These are phyloP conservation scores for Pisolithus thermaeus DNA, from an alignment of 1,284 basidiomycete species.

Conservation along the genomic window DNA sequence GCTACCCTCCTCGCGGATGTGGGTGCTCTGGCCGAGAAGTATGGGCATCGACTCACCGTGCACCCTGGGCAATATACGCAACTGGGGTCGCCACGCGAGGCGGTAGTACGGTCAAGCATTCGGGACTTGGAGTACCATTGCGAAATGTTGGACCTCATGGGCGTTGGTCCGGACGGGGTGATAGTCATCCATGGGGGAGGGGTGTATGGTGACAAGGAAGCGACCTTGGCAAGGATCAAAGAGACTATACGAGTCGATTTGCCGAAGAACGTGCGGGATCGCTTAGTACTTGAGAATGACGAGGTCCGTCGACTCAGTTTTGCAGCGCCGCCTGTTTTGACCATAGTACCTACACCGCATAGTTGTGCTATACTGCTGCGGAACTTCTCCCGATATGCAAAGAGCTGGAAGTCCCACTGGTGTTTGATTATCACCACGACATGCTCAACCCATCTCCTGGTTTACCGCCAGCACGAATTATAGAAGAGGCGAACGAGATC, in stretches of 20 bases:
- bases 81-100: constrained; percentile 69
- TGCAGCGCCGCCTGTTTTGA: background rate
- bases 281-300: constrained; percentile 89
- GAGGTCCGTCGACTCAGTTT: constrained; percentile 45
- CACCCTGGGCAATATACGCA: constrained; percentile 90
- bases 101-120: constrained; percentile 70
- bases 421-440: constrained; percentile 82
- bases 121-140: constrained; percentile 81
- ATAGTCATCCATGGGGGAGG: constrained; percentile 83
- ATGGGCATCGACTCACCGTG: constrained; percentile 78
- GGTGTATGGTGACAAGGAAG: constrained; percentile 73
- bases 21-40: constrained; percentile 70
- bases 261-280: constrained; percentile 57
- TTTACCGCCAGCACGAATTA: constrained; percentile 49
- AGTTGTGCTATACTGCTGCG: constrained; percentile 86
- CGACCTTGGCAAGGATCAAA: constrained; percentile 70
- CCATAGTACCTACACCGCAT: background rate
- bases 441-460: constrained; percentile 57
- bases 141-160: constrained; percentile 84
- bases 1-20: constrained; percentile 40
- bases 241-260: constrained; percentile 58
- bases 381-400: constrained; percentile 81
- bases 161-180: constrained; percentile 66
- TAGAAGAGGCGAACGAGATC: constrained; percentile 69
- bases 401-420: constrained; percentile 75